Percentiles rank a stretch among this genome's conserved stretches.
These are phyloP conservation scores for Yamadazyma takamatsuzukensis DNA, from an alignment of 805 yeast species.

Conservation along the genomic window DNA sequence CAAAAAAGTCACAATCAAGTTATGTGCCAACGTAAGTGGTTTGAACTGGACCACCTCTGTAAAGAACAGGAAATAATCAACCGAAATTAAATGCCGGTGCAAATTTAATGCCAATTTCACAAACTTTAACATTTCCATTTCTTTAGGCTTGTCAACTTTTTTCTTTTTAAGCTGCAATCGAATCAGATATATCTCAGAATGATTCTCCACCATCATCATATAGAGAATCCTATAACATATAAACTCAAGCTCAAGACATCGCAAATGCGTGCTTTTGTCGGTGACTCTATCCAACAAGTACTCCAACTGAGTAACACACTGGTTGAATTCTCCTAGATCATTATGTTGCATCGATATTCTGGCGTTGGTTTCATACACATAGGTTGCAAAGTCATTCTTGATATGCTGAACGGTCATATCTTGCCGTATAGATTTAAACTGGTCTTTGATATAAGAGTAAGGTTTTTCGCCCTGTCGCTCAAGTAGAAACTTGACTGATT, in stretches of 20 bases:
- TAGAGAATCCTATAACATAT: conserved; percentile 71
- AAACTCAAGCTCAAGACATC: conserved; percentile 51
- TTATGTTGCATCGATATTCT: conserved; percentile 77
- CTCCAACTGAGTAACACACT: conserved; percentile 81
- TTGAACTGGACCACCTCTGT: conserved; percentile 16
- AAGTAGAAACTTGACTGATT: conserved; percentile 53
- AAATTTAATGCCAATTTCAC: conserved; percentile 14
- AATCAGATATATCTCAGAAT: conserved; percentile 49
- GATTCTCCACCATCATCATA: conserved; percentile 68
- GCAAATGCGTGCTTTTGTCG: conserved; percentile 2
- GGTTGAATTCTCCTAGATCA: conserved; percentile 93
- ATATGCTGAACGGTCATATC: conserved; percentile 91
- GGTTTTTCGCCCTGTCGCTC: conserved; percentile 43
- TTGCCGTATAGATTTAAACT: conserved; percentile 87
- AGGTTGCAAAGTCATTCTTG: conserved; percentile 68
- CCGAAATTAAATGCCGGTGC: conserved; percentile 14
- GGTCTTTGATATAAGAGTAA: conserved; percentile 82
- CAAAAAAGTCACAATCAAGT: conserved; percentile 38
- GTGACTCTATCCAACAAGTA: conserved; percentile 47
- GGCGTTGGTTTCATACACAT: conserved; percentile 83
- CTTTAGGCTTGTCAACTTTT: conserved; percentile 5
- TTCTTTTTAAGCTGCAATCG: conserved; percentile 13
- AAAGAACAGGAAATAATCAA: conserved; percentile 50
- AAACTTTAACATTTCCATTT: conserved; percentile 11
- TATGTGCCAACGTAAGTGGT: conserved; percentile 18